These are phyloP conservation scores for Stentor roeselii DNA, from an alignment of 73 alveolate genomes.

Conservation along the genomic window DNA sequence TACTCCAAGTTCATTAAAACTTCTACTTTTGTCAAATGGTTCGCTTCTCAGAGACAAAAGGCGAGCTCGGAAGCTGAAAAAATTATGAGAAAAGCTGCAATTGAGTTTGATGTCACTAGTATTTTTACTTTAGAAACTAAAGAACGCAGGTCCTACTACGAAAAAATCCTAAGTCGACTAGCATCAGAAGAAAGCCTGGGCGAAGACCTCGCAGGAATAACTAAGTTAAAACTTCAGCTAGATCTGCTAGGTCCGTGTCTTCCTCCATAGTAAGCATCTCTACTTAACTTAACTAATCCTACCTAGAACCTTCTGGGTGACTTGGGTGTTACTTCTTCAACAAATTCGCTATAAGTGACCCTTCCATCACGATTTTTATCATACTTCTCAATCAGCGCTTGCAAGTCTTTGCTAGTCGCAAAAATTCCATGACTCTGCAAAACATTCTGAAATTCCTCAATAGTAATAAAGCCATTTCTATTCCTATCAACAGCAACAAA, in stretches of 20 bases:
- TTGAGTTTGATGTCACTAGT: not conserved
- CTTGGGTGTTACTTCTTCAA: conserved; percentile 48
- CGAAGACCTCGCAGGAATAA: not conserved
- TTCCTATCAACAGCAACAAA: conserved; percentile 35
- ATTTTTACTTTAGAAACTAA: not conserved
- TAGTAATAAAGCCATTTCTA: conserved; percentile 43
- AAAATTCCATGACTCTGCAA: conserved; percentile 34
- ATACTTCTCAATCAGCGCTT: conserved; percentile 33
- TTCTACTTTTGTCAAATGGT: not conserved
- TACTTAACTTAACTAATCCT: too few relatives aligned
- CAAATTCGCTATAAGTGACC: conserved; percentile 43
- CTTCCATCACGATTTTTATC: conserved; percentile 46
- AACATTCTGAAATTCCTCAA: conserved; percentile 32
- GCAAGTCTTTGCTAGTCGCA: conserved; percentile 35
- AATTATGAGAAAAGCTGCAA: not conserved
- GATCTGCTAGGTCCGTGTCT: not conserved
- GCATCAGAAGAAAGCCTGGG: not conserved
- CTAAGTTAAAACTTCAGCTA: not conserved
- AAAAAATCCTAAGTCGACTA: not conserved
- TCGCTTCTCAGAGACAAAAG: not conserved
- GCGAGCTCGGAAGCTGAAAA: not conserved
- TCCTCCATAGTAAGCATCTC: too few relatives aligned
- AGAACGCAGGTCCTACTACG: not conserved
- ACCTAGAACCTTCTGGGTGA: conserved; percentile 35
- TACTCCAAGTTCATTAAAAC: not conserved